A percentile compares a stretch with the other conserved stretches of the same genome.
Conservation (phyloP, 2,329 filamentous ascomycete species). For the Sclerotinia minor region DNA sequence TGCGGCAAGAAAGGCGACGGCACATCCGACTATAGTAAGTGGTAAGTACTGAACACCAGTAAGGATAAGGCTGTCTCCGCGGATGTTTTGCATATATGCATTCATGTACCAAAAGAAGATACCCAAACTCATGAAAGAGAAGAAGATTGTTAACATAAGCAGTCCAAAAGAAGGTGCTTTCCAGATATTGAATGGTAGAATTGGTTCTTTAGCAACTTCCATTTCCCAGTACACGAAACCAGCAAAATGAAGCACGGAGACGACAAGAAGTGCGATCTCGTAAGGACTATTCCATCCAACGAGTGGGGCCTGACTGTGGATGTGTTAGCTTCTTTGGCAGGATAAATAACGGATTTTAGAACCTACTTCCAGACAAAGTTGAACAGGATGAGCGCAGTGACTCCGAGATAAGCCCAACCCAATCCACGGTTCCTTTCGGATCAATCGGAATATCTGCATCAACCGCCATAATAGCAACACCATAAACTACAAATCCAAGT, state of each 20-base stretch:
- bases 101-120: conserved; percentile 52
- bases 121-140: conserved; percentile 40
- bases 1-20: conserved; percentile 45
- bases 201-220: conserved; percentile 29
- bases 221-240: conserved; percentile 31
- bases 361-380: conserved; percentile 54
- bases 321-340: conserved; percentile 1
- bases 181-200: conserved; percentile 36
- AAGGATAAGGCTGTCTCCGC: conserved; percentile 46
- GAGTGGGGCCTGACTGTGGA: conserved; percentile 32
- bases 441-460: conserved; percentile 28
- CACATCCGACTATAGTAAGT: conserved; percentile 45
- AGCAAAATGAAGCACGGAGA: conserved; percentile 27
- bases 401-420: conserved; percentile 45
- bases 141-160: conserved; percentile 28
- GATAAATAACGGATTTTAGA: too few species aligned
- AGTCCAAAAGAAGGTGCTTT: conserved; percentile 32
- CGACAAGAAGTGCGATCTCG: conserved; percentile 27
- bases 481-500: conserved; percentile 20
- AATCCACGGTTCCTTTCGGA: conserved; percentile 45
- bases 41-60: conserved; percentile 46
- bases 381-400: conserved; percentile 48
- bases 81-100: conserved; percentile 48
- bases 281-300: conserved; percentile 33
- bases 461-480: conserved; percentile 12